These are phyloP conservation scores for Nasturtium officinale DNA, from an alignment of 345 rosid species.

Conservation along the genomic window DNA sequence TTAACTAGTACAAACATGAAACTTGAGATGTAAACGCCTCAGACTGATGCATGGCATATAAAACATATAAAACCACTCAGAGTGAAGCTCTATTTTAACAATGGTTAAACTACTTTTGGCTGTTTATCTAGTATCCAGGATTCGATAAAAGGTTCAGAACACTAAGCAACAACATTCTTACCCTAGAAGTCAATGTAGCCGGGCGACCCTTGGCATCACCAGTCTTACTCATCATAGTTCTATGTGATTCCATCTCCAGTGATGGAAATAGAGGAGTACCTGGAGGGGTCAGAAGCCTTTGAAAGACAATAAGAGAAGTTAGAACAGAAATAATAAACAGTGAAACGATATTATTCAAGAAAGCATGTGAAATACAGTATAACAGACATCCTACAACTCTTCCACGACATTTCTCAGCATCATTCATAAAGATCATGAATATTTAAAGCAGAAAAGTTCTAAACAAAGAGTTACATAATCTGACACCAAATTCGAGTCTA, in stretches of 20 bases:
- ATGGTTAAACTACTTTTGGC: background rate
- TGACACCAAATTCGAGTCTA: background rate
- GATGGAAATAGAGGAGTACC: constrained; percentile 98
- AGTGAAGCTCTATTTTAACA: background rate
- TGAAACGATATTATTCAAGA: background rate
- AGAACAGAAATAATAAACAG: background rate
- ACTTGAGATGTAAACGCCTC: background rate
- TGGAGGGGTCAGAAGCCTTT: constrained; percentile 96
- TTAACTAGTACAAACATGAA: background rate
- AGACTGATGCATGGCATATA: background rate
- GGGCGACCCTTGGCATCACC: constrained; percentile 66
- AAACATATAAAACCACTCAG: background rate
- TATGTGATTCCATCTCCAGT: constrained; percentile 89
- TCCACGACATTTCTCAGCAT: constrained; percentile 12
- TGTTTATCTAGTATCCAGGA: background rate
- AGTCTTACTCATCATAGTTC: constrained; percentile 69
- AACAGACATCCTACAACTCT: background rate
- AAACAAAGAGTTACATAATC: constrained; percentile 3
- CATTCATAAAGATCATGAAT: constrained; percentile 13
- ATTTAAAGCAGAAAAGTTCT: background rate
- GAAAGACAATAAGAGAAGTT: constrained; percentile 30
- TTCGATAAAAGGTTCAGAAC: constrained; percentile 9
- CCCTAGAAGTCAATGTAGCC: constrained; percentile 74
- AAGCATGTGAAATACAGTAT: background rate
- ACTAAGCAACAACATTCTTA: constrained; percentile 47